Percentiles rank a stretch among this genome's conserved stretches.
phyloP scores from a whole-genome alignment of 2,329 filamentous ascomycete genomes.

The Colletotrichum sp. region DNA sequence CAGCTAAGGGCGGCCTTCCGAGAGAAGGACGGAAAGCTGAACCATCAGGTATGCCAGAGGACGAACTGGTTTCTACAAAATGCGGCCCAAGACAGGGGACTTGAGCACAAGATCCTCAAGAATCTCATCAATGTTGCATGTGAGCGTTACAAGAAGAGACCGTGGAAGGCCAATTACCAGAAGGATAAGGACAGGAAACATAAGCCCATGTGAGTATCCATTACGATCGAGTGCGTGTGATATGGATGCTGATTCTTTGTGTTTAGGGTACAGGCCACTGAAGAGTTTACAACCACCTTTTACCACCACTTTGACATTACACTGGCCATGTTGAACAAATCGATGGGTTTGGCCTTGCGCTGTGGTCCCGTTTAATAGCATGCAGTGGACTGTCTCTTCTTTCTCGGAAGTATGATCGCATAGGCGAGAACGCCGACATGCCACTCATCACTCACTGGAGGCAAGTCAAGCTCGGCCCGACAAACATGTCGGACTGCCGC shows the following conservation, averaged over 20 bases:
- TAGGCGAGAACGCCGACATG: background rate
- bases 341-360: constrained; percentile 69
- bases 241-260: background rate
- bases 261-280: background rate
- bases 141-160: constrained; percentile 35
- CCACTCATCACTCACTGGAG: background rate
- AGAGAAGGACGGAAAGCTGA: constrained; percentile 47
- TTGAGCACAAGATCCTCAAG: constrained; percentile 76
- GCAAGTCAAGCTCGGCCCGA: background rate
- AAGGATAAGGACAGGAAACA: background rate
- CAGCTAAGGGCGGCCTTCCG: constrained; percentile 66
- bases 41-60: constrained; percentile 60
- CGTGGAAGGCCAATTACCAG: constrained; percentile 28
- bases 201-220: constrained; percentile 23
- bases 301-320: constrained; percentile 73
- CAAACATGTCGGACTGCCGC: background rate
- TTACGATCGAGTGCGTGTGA: background rate
- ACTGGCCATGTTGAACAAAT: constrained; percentile 75
- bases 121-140: constrained; percentile 60
- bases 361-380: constrained; percentile 30
- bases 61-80: constrained; percentile 75
- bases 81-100: constrained; percentile 65
- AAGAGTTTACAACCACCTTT: constrained; percentile 31
- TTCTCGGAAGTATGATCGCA: background rate
- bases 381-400: background rate